phyloP scores from a whole-genome alignment of 306 rosid species.

The Lathyrus tuberosus region DNA sequence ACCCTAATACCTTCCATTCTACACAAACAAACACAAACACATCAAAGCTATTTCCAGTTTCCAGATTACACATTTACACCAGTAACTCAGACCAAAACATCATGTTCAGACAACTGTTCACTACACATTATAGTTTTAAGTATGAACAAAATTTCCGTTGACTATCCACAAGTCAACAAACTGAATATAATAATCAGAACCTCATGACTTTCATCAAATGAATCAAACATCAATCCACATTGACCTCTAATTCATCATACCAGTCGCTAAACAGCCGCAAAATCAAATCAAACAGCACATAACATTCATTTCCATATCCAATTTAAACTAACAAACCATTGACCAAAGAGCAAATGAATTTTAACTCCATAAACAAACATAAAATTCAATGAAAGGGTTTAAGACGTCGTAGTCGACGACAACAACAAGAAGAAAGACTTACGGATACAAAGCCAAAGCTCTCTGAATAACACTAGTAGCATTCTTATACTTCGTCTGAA shows the following conservation, averaged over 20 bases:
- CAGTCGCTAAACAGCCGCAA: slow-evolving; percentile 20
- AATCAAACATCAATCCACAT: slow-evolving; percentile 39
- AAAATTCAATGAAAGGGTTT: slow-evolving; percentile 33
- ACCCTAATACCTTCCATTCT: neutral
- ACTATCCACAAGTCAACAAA: slow-evolving; percentile 31
- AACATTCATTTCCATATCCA: slow-evolving; percentile 16
- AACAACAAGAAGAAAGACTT: slow-evolving; percentile 46
- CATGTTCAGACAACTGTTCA: neutral
- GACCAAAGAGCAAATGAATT: slow-evolving; percentile 12
- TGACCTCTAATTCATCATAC: slow-evolving; percentile 7
- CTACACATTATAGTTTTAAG: slow-evolving; percentile 17
- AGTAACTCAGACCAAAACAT: slow-evolving; percentile 25
- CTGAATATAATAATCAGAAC: neutral
- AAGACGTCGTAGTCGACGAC: slow-evolving; percentile 8
- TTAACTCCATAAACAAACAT: slow-evolving; percentile 12
- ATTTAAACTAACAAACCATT: slow-evolving; percentile 1
- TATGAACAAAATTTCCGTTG: neutral
- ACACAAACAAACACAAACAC: slow-evolving; percentile 18
- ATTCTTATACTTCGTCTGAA: slow-evolving; percentile 83
- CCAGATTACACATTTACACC: neutral
- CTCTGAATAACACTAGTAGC: slow-evolving; percentile 88
- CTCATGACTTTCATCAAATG: slow-evolving; percentile 5
- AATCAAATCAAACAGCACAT: slow-evolving; percentile 30
- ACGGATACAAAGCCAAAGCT: slow-evolving; percentile 87
- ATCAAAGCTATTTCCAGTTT: slow-evolving; percentile 4